Evolutionary conservation across 1,284 basidiomycete species (phyloP).

Genomic region (Sparassis latifolia): DNA sequence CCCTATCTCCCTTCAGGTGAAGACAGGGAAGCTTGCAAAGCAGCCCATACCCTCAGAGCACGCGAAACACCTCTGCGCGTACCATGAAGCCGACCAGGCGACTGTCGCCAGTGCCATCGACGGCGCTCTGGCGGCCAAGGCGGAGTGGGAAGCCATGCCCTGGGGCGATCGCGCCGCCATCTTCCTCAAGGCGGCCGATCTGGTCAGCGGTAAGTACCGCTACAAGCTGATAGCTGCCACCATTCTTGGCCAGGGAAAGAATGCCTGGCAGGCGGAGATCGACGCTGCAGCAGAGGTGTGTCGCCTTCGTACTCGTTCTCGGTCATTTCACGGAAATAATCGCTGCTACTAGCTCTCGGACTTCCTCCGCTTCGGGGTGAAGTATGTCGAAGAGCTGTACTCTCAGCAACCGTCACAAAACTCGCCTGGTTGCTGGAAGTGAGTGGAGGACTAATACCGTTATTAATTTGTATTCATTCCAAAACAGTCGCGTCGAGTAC

Average conservation of each 20-base stretch:
- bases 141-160: slow-evolving; percentile 88
- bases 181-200: slow-evolving; percentile 95
- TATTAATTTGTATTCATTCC: not conserved
- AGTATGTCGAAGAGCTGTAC: slow-evolving; percentile 95
- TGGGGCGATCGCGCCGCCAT: slow-evolving; percentile 97
- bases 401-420: slow-evolving; percentile 86
- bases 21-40: slow-evolving; percentile 74
- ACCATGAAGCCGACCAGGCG: slow-evolving; percentile 83
- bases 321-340: not conserved
- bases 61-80: slow-evolving; percentile 74
- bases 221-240: slow-evolving; percentile 95
- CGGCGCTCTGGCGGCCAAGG: slow-evolving; percentile 83
- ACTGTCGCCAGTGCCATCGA: slow-evolving; percentile 81
- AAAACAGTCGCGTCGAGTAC: slow-evolving; percentile 83
- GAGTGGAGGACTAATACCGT: slow-evolving; percentile 27
- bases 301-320: slow-evolving; percentile 1
- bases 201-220: slow-evolving; percentile 91
- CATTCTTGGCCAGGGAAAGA: slow-evolving; percentile 98
- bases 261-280: slow-evolving; percentile 99
- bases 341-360: slow-evolving; percentile 61
- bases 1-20: slow-evolving; percentile 48
- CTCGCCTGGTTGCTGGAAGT: slow-evolving; percentile 91
- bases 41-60: slow-evolving; percentile 86
- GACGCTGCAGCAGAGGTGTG: slow-evolving; percentile 94
- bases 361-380: slow-evolving; percentile 96